Percentiles rank a stretch among this genome's conserved stretches.
Conservation (phyloP, 495 filamentous ascomycete genomes). For the Xylaria bambusicola region DNA sequence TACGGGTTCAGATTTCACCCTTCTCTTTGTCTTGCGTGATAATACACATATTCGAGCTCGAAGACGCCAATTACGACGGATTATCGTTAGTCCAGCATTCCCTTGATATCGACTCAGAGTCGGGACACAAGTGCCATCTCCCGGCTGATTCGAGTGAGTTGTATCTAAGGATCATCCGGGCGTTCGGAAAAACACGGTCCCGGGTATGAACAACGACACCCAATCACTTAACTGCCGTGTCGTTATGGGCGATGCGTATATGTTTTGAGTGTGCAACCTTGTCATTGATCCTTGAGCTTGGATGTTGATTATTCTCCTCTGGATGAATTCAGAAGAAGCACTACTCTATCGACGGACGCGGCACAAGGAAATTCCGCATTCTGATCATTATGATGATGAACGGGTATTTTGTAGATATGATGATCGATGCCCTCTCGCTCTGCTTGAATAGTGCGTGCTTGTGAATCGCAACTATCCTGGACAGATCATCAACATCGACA, state of each 20-base stretch:
- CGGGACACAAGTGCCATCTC: constrained; percentile 12
- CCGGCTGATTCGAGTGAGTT: constrained; percentile 9
- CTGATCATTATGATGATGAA: constrained; percentile 15
- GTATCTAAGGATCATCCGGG: constrained; percentile 14
- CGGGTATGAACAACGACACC: constrained; percentile 10
- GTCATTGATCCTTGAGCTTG: constrained; percentile 12
- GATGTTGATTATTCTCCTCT: constrained; percentile 20
- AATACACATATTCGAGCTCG: constrained; percentile 7
- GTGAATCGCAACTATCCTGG: constrained; percentile 8
- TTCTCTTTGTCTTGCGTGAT: constrained; percentile 3
- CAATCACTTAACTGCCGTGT: constrained; percentile 20
- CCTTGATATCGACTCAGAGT: constrained; percentile 11
- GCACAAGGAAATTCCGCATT: constrained; percentile 21
- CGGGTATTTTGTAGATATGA: constrained; percentile 15
- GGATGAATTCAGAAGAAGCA: constrained; percentile 21
- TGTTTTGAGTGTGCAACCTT: constrained; percentile 11
- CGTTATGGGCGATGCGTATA: constrained; percentile 5
- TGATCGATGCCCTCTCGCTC: constrained; percentile 9
- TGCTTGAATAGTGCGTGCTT: constrained; percentile 5
- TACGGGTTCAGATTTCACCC: constrained; percentile 3
- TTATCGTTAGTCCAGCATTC: constrained; percentile 1
- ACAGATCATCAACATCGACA: constrained; percentile 10
- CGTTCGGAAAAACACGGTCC: constrained; percentile 13
- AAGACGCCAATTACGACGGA: constrained; percentile 1
- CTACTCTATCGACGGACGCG: constrained; percentile 20